Base-by-base conservation (phyloP, 2,329 filamentous ascomycete species). In the Monosporascus sp. region DNA sequence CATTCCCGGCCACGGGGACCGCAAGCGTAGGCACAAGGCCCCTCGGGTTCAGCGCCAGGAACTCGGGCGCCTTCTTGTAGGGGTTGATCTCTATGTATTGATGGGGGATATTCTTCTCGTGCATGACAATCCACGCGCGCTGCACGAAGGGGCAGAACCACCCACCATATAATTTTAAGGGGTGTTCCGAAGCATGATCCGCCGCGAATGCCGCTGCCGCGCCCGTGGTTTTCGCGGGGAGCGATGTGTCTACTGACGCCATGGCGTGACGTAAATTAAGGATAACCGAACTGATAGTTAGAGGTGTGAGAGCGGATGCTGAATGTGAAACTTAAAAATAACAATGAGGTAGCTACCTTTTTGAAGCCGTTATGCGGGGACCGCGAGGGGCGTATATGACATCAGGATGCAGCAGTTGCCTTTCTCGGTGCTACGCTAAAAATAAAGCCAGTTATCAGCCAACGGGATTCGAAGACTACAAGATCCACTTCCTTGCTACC, bases 1-100 rank as follows among this genome's bases (percentile, higher is more conserved):
- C 63, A 35, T 66, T 68, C 2, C 60, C 53, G 1, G 49, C 55
- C 24, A 62, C 55, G 0, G 75, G 75, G 14, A 82, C 76, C 1
- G 71, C 77, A 1, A 92, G 75, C 0, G 88, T 90, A 0, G 89
- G 89, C 1, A 92, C 85, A 1, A 92, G 75, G 1, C 88, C 88
- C 14, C 87, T 81, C 0, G 88, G 88, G 64, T 93, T 93, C 57
- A 92, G 74, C 8, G 78, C 75, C 22, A 92, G 74, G 27, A 91
- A 84, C 1, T 80, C 83, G 3, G 80, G 70, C 0, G 82, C 83
- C 63, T 92, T 92, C 68, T 84, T 75, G 73, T 91, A 91, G 0
- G 88, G 88, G 68, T 91, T 90, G 54, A 90, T 85, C 73, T 89
- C 85, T 58, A 88, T 76, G 67, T 89, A 90, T 70, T 91, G 84